These are phyloP conservation scores for Pseudonitzschia pungens DNA, from an alignment of 108 stramenopile genomes.

Conservation along the genomic window DNA sequence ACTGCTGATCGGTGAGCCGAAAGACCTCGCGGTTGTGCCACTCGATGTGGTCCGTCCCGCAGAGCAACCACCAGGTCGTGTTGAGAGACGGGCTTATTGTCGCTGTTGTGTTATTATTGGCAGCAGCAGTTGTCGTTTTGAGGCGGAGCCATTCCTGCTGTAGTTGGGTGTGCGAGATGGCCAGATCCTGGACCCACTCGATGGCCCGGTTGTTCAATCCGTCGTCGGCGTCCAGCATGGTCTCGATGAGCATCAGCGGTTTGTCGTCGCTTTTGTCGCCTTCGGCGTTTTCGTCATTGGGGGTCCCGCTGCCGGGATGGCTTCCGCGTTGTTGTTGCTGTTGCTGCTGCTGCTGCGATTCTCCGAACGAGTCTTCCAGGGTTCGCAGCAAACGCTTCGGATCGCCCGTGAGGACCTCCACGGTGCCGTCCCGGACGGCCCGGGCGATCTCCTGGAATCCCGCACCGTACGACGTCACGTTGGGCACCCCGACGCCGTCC, in stretches of 20 bases:
- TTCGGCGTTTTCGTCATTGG: no score
- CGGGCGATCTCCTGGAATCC: constrained; percentile 9
- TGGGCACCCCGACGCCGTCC: constrained; percentile 13
- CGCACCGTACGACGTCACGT: constrained; percentile 14
- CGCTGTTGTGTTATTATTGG: background rate
- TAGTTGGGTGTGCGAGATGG: background rate
- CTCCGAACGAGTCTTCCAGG: background rate
- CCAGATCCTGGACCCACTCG: constrained; percentile 17
- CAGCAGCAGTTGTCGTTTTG: background rate
- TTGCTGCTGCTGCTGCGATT: background rate
- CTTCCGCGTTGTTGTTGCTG: background rate
- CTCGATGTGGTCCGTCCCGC: constrained; percentile 19
- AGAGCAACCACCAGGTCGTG: constrained; percentile 17
- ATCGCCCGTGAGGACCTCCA: constrained; percentile 5
- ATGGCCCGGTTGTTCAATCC: constrained; percentile 18
- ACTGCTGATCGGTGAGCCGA: constrained; percentile 7
- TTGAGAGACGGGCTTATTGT: constrained; percentile 1
- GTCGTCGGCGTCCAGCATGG: constrained; percentile 21
- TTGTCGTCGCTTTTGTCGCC: background rate
- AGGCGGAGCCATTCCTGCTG: background rate
- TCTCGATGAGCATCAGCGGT: constrained; percentile 14
- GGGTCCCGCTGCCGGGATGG: no score
- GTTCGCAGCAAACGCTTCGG: background rate
- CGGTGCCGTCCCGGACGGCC: constrained; percentile 8
- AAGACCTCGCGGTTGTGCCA: constrained; percentile 21